Conservation (phyloP, 495 filamentous ascomycete genomes). For the Bacidia rubella region DNA sequence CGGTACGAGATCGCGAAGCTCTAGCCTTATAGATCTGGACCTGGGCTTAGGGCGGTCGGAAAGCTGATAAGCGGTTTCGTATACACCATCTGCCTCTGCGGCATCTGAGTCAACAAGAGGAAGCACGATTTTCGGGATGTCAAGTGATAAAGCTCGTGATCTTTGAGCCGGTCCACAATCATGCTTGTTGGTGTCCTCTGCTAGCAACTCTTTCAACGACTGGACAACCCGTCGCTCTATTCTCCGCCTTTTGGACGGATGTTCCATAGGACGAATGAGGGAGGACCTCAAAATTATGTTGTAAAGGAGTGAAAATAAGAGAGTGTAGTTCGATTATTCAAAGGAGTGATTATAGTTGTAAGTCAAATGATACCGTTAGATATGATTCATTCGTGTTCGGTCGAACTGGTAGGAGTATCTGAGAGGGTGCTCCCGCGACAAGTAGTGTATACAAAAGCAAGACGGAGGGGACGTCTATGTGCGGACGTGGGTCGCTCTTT, state of each 20-base stretch:
- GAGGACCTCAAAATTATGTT: not conserved
- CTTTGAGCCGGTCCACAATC: not conserved
- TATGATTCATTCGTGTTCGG: conserved; percentile 1
- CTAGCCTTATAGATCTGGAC: not conserved
- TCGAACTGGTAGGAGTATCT: not conserved
- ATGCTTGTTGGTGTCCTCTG: not conserved
- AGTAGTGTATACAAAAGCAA: not conserved
- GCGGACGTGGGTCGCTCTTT: conserved; percentile 17
- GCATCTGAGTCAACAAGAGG: not conserved
- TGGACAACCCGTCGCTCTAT: conserved; percentile 5
- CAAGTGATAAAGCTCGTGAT: not conserved
- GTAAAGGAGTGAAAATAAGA: not conserved
- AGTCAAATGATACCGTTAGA: not conserved
- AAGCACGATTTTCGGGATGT: conserved; percentile 7
- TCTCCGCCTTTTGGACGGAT: conserved; percentile 17
- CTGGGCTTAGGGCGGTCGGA: not conserved
- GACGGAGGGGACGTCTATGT: conserved; percentile 12
- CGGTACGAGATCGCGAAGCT: conserved; percentile 4
- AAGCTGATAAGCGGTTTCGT: not conserved
- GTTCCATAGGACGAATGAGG: conserved; percentile 13
- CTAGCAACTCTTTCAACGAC: not conserved
- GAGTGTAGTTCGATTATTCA: not conserved
- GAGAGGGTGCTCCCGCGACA: not conserved
- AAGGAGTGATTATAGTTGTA: not conserved
- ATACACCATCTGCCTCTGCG: not conserved